Base-by-base conservation (phyloP, 2,329 filamentous ascomycete species). In the Arthroderma uncinatum region DNA sequence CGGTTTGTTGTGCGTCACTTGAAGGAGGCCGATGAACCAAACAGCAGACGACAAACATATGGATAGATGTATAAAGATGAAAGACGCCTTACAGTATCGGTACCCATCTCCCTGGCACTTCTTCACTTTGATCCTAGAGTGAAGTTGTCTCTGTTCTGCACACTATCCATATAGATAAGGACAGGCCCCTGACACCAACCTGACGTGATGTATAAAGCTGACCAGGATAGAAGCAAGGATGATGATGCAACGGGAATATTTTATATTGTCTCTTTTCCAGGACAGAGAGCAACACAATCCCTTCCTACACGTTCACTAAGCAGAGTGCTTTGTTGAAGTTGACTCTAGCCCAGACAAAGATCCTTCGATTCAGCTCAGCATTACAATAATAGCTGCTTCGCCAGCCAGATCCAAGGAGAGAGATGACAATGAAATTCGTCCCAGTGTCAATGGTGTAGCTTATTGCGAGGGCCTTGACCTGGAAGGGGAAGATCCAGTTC, bases 31-130 rank as follows among this genome's bases (percentile, higher is more conserved):
- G 30, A 10, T 33, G 23, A 42, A 3, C 39, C 16, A 21, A 42
- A 42, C 39, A 42, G 23, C 39, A 21, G 39, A 42, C 39, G 23
- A 4, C 39, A 42, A 19, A 42, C 19, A 42, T 42, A 42, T 23
- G 23, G 19, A 19, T 21, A 9, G 19, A 6, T 21, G 23, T 42
- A 42, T 42, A 40, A 21, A 42, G 8, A 30, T n/a, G n/a, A 30
- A n/a, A 48, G 23, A 28, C 44, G 25, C 44, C 44, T 48, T 48
- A 48, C 44, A 48, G 44, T 48, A 48, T 48, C 21, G 21, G 21
- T 48, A 7, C 21, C 44, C 44, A 48, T 48, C 44, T 48, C 21
- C 12, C 23, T 19, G n/a, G 21, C 6, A 12, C 5, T 10, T n/a
- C n/a, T 28, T 30, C 44, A 30, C 21, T 12, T 30, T 14, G n/a